A percentile compares a stretch with the other conserved stretches of the same genome.
These are phyloP conservation scores for Gossypium lobatum DNA, from an alignment of 441 rosid genomes.

Conservation along the genomic window DNA sequence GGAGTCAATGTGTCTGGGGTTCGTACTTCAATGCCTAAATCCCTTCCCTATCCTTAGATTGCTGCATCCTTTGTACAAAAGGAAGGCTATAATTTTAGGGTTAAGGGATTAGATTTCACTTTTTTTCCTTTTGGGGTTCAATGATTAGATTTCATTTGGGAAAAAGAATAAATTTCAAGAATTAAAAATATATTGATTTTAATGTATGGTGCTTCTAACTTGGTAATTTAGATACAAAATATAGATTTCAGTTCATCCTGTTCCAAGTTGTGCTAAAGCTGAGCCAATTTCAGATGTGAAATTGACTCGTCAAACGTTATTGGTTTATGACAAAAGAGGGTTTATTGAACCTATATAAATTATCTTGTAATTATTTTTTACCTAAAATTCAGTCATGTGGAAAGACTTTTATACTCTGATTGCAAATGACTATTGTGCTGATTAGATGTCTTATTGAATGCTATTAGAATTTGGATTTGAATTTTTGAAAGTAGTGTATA, in stretches of 20 bases:
- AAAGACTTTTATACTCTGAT: not conserved
- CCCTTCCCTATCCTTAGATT: not conserved
- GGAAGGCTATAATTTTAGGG: not conserved
- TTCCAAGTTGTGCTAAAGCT: not conserved
- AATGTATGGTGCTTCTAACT: conserved; percentile 1
- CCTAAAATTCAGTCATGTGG: not conserved
- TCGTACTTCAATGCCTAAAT: not conserved
- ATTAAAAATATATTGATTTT: not conserved
- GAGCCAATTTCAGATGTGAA: not conserved
- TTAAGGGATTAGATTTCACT: not conserved
- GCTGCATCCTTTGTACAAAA: not conserved
- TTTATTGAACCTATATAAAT: not conserved
- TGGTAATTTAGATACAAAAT: not conserved
- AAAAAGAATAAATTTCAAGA: not conserved
- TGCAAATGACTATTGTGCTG: not conserved
- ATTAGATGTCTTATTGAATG: not conserved
- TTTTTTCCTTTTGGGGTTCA: not conserved
- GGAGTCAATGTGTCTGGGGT: not conserved
- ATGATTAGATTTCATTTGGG: not conserved
- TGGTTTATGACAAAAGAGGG: not conserved
- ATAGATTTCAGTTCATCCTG: not conserved
- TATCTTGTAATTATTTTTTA: not conserved
- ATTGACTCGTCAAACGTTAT: not conserved
- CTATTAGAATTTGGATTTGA: not conserved
- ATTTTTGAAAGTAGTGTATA: too few species aligned